phyloP scores from a whole-genome alignment of 2,329 filamentous ascomycete genomes.

The Pseudovirgaria hyperparasitica region DNA sequence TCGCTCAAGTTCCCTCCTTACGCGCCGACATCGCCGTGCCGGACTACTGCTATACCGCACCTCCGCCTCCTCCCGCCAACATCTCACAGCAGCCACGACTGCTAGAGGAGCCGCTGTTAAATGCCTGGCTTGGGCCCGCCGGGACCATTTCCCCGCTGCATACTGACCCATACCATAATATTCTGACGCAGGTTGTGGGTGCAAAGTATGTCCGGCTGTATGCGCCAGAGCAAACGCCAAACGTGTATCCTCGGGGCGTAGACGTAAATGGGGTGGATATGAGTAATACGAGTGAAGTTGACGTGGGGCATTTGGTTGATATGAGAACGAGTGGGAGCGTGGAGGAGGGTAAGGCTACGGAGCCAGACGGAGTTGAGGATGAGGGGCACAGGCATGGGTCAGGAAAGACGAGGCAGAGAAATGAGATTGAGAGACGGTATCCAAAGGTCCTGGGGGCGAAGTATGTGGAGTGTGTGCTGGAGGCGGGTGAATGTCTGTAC shows the following conservation, averaged over 20 bases:
- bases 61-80: slow-evolving; percentile 33
- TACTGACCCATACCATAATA: slow-evolving; percentile 87
- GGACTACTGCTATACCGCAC: slow-evolving; percentile 68
- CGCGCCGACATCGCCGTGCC: slow-evolving; percentile 65
- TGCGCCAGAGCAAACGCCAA: slow-evolving; percentile 46
- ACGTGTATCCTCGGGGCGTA: slow-evolving; percentile 47
- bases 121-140: slow-evolving; percentile 86
- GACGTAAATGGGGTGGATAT: slow-evolving; percentile 67
- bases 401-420: slow-evolving; percentile 28
- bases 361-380: slow-evolving; percentile 4
- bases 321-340: too few relatives aligned
- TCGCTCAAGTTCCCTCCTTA: slow-evolving; percentile 67
- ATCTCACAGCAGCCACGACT: slow-evolving; percentile 8
- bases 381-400: slow-evolving; percentile 26
- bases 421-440: slow-evolving; percentile 24
- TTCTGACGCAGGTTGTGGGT: slow-evolving; percentile 80
- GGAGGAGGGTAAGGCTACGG: slow-evolving; percentile 1
- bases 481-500: slow-evolving; percentile 73
- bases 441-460: slow-evolving; percentile 45
- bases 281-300: slow-evolving; percentile 76
- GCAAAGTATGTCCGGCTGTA: slow-evolving; percentile 88
- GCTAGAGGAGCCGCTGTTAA: slow-evolving; percentile 52
- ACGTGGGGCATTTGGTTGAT: slow-evolving; percentile 57
- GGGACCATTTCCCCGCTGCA: slow-evolving; percentile 87
- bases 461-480: slow-evolving; percentile 67